Evolutionary conservation across 305 asterid genomes (phyloP).

Genomic region (Ilex paraguariensis): DNA sequence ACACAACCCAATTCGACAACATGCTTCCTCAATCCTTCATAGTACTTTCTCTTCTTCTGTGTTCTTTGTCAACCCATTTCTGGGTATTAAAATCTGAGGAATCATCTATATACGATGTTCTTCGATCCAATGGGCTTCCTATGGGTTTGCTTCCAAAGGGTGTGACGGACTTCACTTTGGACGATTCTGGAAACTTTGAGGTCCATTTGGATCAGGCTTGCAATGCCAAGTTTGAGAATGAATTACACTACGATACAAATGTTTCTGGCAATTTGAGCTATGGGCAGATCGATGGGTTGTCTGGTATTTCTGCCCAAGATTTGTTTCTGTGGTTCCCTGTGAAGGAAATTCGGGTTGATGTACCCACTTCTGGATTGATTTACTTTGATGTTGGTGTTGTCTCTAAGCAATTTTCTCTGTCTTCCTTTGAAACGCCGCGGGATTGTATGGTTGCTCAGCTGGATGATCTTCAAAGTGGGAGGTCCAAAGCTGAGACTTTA

Average conservation of each 20-base stretch:
- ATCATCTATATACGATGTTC: constrained; percentile 58
- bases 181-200: constrained; percentile 60
- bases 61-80: neutral
- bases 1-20: constrained; percentile 11
- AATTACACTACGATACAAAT: constrained; percentile 60
- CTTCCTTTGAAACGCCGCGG: constrained; percentile 79
- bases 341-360: constrained; percentile 70
- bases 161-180: constrained; percentile 53
- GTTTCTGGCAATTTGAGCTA: constrained; percentile 54
- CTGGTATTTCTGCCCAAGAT: constrained; percentile 88
- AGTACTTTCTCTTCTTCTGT: constrained; percentile 11
- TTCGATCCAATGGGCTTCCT: constrained; percentile 73
- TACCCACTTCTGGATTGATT: constrained; percentile 85
- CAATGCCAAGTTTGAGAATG: constrained; percentile 81
- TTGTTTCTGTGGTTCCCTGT: constrained; percentile 92
- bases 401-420: constrained; percentile 82
- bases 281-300: constrained; percentile 64
- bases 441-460: constrained; percentile 58
- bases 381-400: constrained; percentile 91
- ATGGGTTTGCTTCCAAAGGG: constrained; percentile 87
- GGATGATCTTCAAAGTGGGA: constrained; percentile 45
- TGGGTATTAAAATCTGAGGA: constrained; percentile 12
- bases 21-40: constrained; percentile 9
- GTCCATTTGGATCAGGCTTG: constrained; percentile 77
- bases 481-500: constrained; percentile 27